These are phyloP conservation scores for Trichoderma polysporum DNA, from an alignment of 2,329 filamentous ascomycete genomes.

Conservation along the genomic window DNA sequence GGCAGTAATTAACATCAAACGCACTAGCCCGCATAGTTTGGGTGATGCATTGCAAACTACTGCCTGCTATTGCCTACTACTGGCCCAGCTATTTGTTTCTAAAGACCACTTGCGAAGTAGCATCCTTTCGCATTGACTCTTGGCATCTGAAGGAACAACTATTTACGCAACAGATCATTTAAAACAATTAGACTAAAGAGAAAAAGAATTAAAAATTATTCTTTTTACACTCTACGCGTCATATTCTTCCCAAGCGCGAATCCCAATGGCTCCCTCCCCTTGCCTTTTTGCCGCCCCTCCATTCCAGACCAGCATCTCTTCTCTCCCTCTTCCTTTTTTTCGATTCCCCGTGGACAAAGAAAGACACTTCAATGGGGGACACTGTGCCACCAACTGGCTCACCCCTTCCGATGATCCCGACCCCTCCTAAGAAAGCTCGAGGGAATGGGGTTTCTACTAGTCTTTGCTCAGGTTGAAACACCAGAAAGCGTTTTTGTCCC, in stretches of 20 bases:
- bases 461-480: neutral
- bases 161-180: neutral
- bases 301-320: neutral
- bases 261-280: neutral
- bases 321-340: neutral
- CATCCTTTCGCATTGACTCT: conserved; percentile 4
- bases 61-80: neutral
- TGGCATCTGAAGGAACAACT: neutral
- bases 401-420: conserved; percentile 5
- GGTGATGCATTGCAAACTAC: neutral
- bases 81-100: neutral
- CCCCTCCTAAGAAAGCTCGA: neutral
- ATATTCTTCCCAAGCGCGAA: neutral
- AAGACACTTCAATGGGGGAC: neutral
- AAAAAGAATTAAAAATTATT: neutral
- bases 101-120: neutral
- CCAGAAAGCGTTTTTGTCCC: neutral
- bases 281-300: neutral
- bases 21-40: neutral
- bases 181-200: too few relatives aligned
- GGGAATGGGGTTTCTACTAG: conserved; percentile 14
- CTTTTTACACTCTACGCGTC: neutral
- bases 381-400: neutral
- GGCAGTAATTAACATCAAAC: conserved; percentile 14
- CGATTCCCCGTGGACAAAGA: neutral